These are phyloP conservation scores for Dactylis glomerata DNA, from an alignment of 176 grass and related monocot genomes.

Conservation along the genomic window DNA sequence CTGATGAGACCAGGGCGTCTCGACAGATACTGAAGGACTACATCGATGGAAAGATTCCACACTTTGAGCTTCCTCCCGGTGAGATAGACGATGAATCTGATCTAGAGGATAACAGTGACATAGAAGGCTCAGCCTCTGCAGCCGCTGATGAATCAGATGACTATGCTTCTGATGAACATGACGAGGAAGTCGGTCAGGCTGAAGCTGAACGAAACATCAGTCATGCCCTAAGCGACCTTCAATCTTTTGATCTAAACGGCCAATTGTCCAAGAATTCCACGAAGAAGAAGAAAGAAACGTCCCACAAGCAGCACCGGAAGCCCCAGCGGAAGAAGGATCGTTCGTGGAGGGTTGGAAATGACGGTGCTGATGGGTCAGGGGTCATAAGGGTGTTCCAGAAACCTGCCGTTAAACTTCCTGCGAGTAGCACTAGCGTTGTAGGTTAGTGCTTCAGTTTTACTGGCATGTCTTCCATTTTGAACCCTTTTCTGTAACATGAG, in stretches of 20 bases:
- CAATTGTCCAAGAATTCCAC: constrained; percentile 27
- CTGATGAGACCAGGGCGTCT: constrained; percentile 61
- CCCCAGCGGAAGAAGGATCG: constrained; percentile 69
- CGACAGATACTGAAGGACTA: constrained; percentile 72
- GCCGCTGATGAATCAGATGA: constrained; percentile 11
- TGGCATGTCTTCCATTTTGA: neutral
- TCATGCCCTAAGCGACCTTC: constrained; percentile 13
- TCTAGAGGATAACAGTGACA: neutral
- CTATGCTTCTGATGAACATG: constrained; percentile 10
- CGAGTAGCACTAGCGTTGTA: neutral
- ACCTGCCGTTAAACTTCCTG: constrained; percentile 40
- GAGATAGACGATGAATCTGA: neutral
- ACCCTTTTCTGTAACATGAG: neutral
- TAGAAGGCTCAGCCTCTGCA: neutral
- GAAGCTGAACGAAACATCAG: constrained; percentile 18
- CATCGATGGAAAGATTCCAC: constrained; percentile 66
- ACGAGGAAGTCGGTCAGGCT: neutral
- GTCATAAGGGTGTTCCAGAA: constrained; percentile 62
- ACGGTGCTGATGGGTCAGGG: constrained; percentile 49
- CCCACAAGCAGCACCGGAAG: constrained; percentile 68
- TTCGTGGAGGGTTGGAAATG: constrained; percentile 64
- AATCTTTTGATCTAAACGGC: constrained; percentile 39
- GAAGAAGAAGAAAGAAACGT: constrained; percentile 46
- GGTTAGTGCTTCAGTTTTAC: neutral
- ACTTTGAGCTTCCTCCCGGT: constrained; percentile 64